These are phyloP conservation scores for Omphalotus guepiniiformis DNA, from an alignment of 768 basidiomycete species.

Conservation along the genomic window DNA sequence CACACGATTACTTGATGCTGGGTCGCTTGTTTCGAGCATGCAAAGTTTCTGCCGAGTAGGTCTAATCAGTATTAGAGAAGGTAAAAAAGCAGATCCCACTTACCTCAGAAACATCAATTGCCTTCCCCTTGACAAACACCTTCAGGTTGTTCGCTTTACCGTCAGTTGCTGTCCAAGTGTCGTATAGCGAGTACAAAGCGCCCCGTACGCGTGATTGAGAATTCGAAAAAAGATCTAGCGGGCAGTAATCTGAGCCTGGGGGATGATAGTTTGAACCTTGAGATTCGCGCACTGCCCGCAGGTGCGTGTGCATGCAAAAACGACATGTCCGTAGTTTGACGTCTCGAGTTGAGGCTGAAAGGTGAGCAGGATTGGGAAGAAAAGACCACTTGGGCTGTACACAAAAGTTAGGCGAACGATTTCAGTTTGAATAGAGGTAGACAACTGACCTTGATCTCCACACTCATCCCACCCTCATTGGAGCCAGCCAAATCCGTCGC, in stretches of 20 bases:
- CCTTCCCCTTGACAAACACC: constrained; percentile 74
- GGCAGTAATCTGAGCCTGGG: constrained; percentile 79
- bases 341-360: too few species aligned
- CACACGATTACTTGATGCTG: too few species aligned
- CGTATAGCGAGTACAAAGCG: constrained; percentile 71
- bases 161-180: constrained; percentile 60
- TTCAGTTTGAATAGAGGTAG: neutral
- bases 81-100: too few species aligned
- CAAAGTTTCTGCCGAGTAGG: too few species aligned
- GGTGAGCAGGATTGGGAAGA: too few species aligned
- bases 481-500: constrained; percentile 76
- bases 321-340: constrained; percentile 60
- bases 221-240: constrained; percentile 84
- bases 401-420: neutral
- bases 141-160: constrained; percentile 79
- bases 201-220: constrained; percentile 53
- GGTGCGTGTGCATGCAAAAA: constrained; percentile 89
- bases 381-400: constrained; percentile 96
- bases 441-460: constrained; percentile 83
- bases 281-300: too few species aligned
- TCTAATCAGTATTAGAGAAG: too few species aligned
- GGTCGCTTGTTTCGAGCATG: too few species aligned
- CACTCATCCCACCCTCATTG: constrained; percentile 57
- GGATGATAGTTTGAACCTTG: too few species aligned
- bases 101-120: too few species aligned